These are phyloP conservation scores for Psidium friedrichsthalianum DNA, from an alignment of 345 rosid genomes.

Conservation along the genomic window DNA sequence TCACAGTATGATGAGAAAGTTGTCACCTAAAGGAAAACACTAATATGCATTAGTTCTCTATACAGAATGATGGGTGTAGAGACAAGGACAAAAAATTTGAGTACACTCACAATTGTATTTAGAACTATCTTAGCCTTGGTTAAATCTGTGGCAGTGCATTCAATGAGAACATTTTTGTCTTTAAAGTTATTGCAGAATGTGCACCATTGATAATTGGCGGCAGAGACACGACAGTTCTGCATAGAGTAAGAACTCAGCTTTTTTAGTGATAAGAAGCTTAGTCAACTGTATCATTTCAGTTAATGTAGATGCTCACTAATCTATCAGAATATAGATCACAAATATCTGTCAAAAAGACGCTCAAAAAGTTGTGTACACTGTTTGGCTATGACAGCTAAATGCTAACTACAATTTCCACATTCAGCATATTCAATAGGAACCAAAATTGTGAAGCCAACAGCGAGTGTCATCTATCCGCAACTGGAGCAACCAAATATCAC, in stretches of 20 bases:
- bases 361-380: neutral
- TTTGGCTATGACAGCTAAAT: neutral
- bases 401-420: neutral
- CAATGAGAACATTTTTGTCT: conserved; percentile 92
- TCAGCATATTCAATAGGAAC: neutral
- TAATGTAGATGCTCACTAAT: neutral
- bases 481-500: neutral
- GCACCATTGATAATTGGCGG: conserved; percentile 96
- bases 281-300: neutral
- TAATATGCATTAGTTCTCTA: neutral
- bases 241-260: conserved; percentile 32
- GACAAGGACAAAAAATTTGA: neutral
- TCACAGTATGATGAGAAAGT: conserved; percentile 62
- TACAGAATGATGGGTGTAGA: neutral
- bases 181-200: conserved; percentile 81
- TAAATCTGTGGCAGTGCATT: conserved; percentile 92
- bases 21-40: conserved; percentile 46
- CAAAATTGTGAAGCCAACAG: neutral
- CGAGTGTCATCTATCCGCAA: neutral
- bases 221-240: conserved; percentile 79
- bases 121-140: conserved; percentile 89
- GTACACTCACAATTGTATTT: conserved; percentile 66
- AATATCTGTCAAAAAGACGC: neutral
- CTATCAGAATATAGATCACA: neutral
- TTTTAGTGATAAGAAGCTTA: conserved; percentile 30